These are phyloP conservation scores for Arachis monticola DNA, from an alignment of 331 rosid species.

Conservation along the genomic window DNA sequence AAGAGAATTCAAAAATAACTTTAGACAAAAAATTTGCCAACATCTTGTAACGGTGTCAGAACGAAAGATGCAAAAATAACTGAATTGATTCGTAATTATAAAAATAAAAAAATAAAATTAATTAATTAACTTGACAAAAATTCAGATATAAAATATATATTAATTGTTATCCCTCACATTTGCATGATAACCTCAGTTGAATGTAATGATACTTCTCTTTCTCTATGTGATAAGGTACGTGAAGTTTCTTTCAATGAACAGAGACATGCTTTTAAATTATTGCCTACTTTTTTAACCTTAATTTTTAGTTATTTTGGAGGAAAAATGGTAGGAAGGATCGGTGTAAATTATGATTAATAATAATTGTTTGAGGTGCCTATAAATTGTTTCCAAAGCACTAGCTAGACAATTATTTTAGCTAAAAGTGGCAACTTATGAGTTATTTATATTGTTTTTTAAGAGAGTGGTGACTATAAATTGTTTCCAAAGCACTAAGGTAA, in stretches of 20 bases:
- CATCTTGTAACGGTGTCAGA: too few species aligned
- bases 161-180: too few species aligned
- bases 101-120: too few species aligned
- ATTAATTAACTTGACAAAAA: too few species aligned
- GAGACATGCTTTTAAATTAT: background rate
- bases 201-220: constrained; percentile 24
- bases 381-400: too few species aligned
- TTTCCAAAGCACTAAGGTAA: background rate
- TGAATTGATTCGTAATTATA: too few species aligned
- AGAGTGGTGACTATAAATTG: constrained; percentile 1
- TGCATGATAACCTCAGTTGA: background rate
- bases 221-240: constrained; percentile 15
- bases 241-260: constrained; percentile 28
- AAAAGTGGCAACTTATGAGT: background rate
- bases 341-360: background rate
- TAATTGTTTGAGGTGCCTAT: too few species aligned
- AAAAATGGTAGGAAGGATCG: background rate
- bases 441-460: background rate
- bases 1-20: too few species aligned
- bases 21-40: too few species aligned
- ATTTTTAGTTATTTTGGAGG: background rate
- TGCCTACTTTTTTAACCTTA: background rate
- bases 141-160: too few species aligned
- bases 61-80: too few species aligned
- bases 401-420: background rate